These are phyloP conservation scores for Cytospora paraplurivora DNA, from an alignment of 2,329 filamentous ascomycete species.

Conservation along the genomic window DNA sequence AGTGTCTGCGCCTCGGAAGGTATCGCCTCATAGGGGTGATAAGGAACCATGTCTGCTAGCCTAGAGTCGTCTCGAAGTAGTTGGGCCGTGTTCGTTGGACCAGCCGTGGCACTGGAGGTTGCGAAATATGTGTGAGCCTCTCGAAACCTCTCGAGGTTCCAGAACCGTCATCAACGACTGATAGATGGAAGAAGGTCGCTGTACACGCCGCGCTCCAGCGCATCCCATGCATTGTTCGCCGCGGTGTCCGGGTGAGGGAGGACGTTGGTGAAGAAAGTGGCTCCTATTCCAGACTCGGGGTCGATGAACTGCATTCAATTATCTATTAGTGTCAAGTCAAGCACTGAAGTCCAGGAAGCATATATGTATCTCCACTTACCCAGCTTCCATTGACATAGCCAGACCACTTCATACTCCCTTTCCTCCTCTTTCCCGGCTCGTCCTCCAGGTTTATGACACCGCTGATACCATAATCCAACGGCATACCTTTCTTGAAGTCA, in stretches of 20 bases:
- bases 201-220: constrained; percentile 45
- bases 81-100: too few relatives aligned
- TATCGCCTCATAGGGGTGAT: too few relatives aligned
- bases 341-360: not conserved
- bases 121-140: too few relatives aligned
- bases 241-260: constrained; percentile 43
- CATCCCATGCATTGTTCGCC: constrained; percentile 41
- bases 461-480: constrained; percentile 43
- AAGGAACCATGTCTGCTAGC: too few relatives aligned
- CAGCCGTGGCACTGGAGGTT: too few relatives aligned
- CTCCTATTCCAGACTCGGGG: constrained; percentile 43
- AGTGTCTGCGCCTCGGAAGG: too few relatives aligned
- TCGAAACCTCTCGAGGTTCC: too few relatives aligned
- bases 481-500: constrained; percentile 40
- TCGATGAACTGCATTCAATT: constrained; percentile 36
- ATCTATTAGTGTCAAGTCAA: not conserved
- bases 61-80: too few relatives aligned
- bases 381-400: constrained; percentile 47
- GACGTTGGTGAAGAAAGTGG: constrained; percentile 43
- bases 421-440: constrained; percentile 43
- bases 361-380: constrained; percentile 37
- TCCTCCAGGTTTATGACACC: constrained; percentile 45
- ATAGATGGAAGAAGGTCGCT: constrained; percentile 29
- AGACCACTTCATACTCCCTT: constrained; percentile 48
- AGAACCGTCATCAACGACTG: not conserved